Base-by-base conservation (phyloP, 768 basidiomycete genomes). In the Rhodosporidiobolus odoratus region DNA sequence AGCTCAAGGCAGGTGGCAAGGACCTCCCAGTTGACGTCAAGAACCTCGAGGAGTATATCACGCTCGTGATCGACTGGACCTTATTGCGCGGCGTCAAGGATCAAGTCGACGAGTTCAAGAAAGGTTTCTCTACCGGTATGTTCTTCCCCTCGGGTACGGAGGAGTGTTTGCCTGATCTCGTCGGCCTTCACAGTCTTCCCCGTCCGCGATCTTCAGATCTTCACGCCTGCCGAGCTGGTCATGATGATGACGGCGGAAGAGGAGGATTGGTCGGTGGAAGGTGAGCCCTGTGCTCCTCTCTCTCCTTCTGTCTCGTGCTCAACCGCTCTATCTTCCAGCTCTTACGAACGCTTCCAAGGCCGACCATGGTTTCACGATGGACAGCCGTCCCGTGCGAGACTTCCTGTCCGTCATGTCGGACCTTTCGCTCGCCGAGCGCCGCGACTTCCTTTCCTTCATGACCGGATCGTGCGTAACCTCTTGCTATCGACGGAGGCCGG, bases 291-390 rank as follows among this genome's bases (percentile, higher is more conserved):
- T 38, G 58, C 15, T 61, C 32, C 27, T 50, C n/a, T 32, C 52
- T 27, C 12, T 17, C 15, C n/a, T 30, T 23, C n/a, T 21, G 13
- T 69, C 74, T 53, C 53, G 17, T 48, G 27, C 17, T 68, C 12
- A 52, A n/a, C 5, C 19, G 6, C 12, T 37, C 15, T 56, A 0
- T 25, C 58, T 30, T 68, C 5, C 73, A 96, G 95, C 92, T 30
- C 84, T 98, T 41, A 86, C 85, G 45, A 93, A 95, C 78, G 87
- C 89, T 5, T 79, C 97, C 79, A 98, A 97, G 80, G 96, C 96
- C 17, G 96, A 99, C 77, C 96, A 99, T 78, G 96, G 96, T 13
- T 99, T 94, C 84, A 93, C 95, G 77, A 87, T 89, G 19, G 95
- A 98, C 78, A 94, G 92, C 77, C 87, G 89, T 45, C 87, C 92